Base-by-base conservation (phyloP, 1,139 yeast genomes). In the Blastobotrys serpentis region DNA sequence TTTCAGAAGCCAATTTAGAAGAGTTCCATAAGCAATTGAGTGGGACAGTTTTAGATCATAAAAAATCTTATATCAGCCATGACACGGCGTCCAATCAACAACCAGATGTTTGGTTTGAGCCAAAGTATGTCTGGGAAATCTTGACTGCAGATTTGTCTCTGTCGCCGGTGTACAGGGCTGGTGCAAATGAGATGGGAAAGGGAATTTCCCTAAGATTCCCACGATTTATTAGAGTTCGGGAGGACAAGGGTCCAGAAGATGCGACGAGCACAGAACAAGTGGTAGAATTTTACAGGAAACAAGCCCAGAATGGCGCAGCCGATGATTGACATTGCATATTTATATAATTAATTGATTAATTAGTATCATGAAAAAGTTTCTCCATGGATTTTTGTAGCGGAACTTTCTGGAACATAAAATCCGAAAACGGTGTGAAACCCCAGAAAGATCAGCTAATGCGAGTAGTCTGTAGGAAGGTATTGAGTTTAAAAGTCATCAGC, bases 71-170 rank as follows among this genome's bases (percentile, higher is more conserved):
- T 48, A 81, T 79, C 54, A 75, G 82, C 2, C 88, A 81, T 62
- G 95, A 86, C 62, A 69, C 76, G 2, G 73, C 75, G 3, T 54
- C 64, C 1, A 64, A 67, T 39, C 78, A 76, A 56, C 74, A 82
- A 29, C 98, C 98, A 0, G 98, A 92, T 65, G 92, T 92, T 10
- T 92, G 98, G 98, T 86, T 92, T 62, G 96, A 92, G 60, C 98
- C 99, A 2, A 77, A 84, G 0, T 71, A 75, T 43, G 75, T 92
- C 4, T 90, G 95, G 73, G 99, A 92, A 67, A 96, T 92, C 1
- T 75, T 89, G 53, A 87, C 96, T 0, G 99, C 99, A 0, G 98
- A 92, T 68, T 74, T 92, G 47, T 88, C 97, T 0, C 76, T 92
- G 49, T 86, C 96, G 46, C 99, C 99, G 0, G 74, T 89, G 8